Percentiles rank a stretch among this genome's conserved stretches.
These are phyloP conservation scores for Pseudofabraea citricarpa DNA, from an alignment of 2,329 filamentous ascomycete genomes.

Conservation along the genomic window DNA sequence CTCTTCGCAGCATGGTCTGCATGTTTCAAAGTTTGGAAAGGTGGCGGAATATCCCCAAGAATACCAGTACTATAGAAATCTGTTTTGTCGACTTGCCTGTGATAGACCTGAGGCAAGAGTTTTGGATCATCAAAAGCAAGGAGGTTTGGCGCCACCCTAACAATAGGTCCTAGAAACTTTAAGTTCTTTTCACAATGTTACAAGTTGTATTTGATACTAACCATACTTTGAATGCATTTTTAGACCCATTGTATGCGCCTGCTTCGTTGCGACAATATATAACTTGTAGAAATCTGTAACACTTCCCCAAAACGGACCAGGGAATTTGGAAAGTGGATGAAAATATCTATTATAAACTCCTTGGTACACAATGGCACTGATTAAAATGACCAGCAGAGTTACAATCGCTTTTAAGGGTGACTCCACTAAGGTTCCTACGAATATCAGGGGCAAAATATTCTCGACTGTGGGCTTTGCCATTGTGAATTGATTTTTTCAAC, in stretches of 20 bases:
- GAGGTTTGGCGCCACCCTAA: neutral
- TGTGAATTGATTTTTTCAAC: too few relatives aligned
- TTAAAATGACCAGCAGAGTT: too few relatives aligned
- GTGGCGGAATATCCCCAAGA: neutral
- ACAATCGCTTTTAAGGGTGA: too few relatives aligned
- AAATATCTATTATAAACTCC: constrained; percentile 4
- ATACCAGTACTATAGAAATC: neutral
- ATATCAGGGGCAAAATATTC: too few relatives aligned
- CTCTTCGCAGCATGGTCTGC: neutral
- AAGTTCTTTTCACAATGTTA: neutral
- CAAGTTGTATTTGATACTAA: neutral
- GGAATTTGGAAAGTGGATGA: constrained; percentile 5
- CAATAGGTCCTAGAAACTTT: neutral
- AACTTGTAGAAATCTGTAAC: neutral
- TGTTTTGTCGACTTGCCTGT: neutral
- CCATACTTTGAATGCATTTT: neutral
- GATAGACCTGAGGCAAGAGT: neutral
- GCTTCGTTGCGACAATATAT: neutral
- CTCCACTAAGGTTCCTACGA: too few relatives aligned
- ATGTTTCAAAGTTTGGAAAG: neutral
- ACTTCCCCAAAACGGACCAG: constrained; percentile 2
- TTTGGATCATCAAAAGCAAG: neutral
- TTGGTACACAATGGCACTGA: too few relatives aligned
- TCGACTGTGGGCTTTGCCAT: too few relatives aligned
- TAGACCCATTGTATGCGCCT: neutral